These are phyloP conservation scores for Mortierella alpina DNA, from an alignment of 192 early-diverging fungal species.

Conservation along the genomic window DNA sequence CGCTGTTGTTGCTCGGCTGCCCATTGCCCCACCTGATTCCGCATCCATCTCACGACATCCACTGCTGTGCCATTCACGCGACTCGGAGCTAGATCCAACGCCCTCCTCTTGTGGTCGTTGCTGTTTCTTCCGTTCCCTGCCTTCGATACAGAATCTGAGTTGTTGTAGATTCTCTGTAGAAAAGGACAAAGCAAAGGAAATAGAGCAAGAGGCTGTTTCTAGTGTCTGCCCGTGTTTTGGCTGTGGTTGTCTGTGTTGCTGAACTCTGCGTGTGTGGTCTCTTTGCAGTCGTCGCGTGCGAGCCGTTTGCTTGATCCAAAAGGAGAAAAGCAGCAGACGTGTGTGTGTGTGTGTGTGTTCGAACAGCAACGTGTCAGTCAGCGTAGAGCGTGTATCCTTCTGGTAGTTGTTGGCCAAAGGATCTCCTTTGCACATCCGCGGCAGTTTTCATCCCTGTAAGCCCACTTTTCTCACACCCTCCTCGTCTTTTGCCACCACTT, in stretches of 20 bases:
- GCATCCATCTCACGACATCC: background rate
- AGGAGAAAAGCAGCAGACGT: background rate
- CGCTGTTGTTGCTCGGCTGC: background rate
- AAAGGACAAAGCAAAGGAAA: too few species aligned
- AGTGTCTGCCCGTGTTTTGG: background rate
- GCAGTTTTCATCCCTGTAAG: background rate
- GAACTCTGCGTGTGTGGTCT: slow-evolving; percentile 3
- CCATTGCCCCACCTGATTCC: background rate
- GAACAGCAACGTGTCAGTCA: background rate
- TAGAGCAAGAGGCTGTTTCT: too few species aligned
- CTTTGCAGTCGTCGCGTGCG: slow-evolving; percentile 10
- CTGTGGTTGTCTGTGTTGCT: slow-evolving; percentile 1
- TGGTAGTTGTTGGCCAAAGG: slow-evolving; percentile 22
- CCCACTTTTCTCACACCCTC: background rate
- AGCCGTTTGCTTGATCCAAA: background rate
- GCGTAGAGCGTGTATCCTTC: background rate
- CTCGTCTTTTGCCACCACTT: slow-evolving; percentile 18
- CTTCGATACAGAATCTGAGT: background rate
- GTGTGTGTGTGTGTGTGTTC: background rate
- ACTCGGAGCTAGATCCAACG: slow-evolving; percentile 6
- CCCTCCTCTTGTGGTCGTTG: slow-evolving; percentile 2
- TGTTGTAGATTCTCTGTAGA: too few species aligned
- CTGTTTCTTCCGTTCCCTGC: background rate
- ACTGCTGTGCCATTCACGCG: slow-evolving; percentile 14
- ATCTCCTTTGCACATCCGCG: background rate